Percentiles rank a stretch among this genome's conserved stretches.
Conservation (phyloP, 179 eudicot genomes). For the Spinacia oleracea region DNA sequence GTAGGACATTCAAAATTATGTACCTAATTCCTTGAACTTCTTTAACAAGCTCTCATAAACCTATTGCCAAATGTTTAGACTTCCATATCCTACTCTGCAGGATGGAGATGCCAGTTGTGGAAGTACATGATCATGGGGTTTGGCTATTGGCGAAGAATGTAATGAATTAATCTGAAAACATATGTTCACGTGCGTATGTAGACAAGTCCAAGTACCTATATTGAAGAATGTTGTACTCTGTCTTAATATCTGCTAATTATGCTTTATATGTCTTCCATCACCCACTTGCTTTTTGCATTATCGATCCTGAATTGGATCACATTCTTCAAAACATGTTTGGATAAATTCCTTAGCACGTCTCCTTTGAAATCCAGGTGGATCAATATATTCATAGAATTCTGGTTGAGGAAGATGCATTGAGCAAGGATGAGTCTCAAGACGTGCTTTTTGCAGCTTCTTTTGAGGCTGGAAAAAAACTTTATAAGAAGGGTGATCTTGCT, state of each 20-base stretch:
- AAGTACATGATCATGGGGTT: conserved; percentile 78
- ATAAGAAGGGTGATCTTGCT: conserved; percentile 71
- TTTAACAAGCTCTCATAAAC: conserved; percentile 6
- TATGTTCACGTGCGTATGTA: conserved; percentile 42
- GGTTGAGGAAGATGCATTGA: conserved; percentile 83
- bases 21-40: conserved; percentile 14
- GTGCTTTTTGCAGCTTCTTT: conserved; percentile 61
- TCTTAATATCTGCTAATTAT: conserved; percentile 6
- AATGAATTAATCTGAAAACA: conserved; percentile 57
- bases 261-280: conserved; percentile 8
- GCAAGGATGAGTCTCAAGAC: conserved; percentile 35
- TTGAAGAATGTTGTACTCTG: conserved; percentile 22
- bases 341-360: conserved; percentile 2
- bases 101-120: conserved; percentile 98
- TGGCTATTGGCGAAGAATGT: conserved; percentile 97
- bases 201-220: conserved; percentile 24
- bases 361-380: conserved; percentile 58
- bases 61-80: conserved; percentile 15
- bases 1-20: conserved; percentile 42
- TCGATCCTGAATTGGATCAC: conserved; percentile 4
- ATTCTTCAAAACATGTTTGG: conserved; percentile 1
- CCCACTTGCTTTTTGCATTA: not conserved
- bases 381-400: conserved; percentile 89
- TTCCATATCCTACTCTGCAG: conserved; percentile 39
- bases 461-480: conserved; percentile 65